Conservation (phyloP, 1,284 basidiomycete genomes). For the Apiotrichum brassicae region DNA sequence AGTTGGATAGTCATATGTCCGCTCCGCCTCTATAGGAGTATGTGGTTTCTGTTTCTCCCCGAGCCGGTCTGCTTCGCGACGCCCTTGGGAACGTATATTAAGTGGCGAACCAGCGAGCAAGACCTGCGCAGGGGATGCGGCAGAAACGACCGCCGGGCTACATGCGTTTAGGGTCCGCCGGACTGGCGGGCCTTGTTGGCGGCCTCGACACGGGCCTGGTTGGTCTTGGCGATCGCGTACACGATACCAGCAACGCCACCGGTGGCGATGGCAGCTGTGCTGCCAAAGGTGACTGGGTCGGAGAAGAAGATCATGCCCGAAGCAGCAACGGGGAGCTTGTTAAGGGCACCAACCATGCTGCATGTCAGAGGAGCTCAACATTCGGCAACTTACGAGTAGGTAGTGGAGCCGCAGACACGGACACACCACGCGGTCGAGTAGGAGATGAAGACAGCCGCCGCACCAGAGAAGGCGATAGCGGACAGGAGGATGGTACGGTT, state of each 20-base stretch:
- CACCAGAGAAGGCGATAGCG: constrained; percentile 91
- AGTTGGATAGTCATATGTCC: too few species aligned
- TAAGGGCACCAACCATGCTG: constrained; percentile 97
- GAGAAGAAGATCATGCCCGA: constrained; percentile 95
- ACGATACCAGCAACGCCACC: constrained; percentile 89
- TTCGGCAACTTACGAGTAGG: constrained; percentile 65
- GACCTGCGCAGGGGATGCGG: too few species aligned
- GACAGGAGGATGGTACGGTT: constrained; percentile 73
- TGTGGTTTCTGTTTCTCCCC: too few species aligned
- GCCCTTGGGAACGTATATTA: too few species aligned
- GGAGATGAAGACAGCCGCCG: constrained; percentile 93
- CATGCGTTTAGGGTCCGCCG: constrained; percentile 23
- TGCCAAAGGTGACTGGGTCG: constrained; percentile 78
- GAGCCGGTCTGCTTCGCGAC: too few species aligned
- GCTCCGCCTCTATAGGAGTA: too few species aligned
- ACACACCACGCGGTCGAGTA: constrained; percentile 99
- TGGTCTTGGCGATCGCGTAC: constrained; percentile 75
- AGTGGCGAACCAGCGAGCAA: too few species aligned
- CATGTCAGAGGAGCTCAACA: too few species aligned
- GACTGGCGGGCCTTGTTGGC: constrained; percentile 29
- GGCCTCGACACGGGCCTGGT: constrained; percentile 42
- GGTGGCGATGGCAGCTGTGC: constrained; percentile 75
- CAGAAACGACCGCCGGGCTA: too few species aligned
- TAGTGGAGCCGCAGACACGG: constrained; percentile 90
- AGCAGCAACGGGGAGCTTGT: constrained; percentile 96